Base-by-base conservation (phyloP, 164 flowering plant genomes). In the Tetrastigma voinierianum region DNA sequence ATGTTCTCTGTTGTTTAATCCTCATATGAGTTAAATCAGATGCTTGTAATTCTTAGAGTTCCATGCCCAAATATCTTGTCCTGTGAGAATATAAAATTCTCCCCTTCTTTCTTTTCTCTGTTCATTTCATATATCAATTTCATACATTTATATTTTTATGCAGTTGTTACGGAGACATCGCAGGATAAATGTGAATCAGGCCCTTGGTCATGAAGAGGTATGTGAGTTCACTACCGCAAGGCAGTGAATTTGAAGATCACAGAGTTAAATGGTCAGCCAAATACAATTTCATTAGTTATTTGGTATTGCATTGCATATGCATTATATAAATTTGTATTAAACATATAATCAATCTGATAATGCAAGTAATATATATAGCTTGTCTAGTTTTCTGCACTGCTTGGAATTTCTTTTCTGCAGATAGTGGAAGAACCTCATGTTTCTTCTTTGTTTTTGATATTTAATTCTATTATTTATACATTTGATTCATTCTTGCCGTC, bases 141-240 rank as follows among this genome's bases (percentile, higher is more conserved):
- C 10, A 17, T 11, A 1, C 46, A 49, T 46, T 67, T 45, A 1
- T 49, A 49, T 46, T 67, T 45, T 69, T 65, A 45, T 78, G 77
- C 84, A 93, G 98, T 75, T 93, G 45, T 71, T 93, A 53, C 84
- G 96, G 65, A 90, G 98, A 73, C 91, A 86, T 51, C 91, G 98
- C 58, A 81, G 98, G 68, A 68, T 81, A 77, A 86, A 83, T 73
- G 70, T 82, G 67, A 76, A 76, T 65, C 83, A 78, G 71, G 82
- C 70, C 54, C 83, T 93, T 64, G 70, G 85, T 75, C 82, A 77
- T 73, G 92, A 86, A 57, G 96, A 93, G 96, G 98, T 90, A 83
- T 59, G 8, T 14, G 57, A 57, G 51, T 59, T 55, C 13, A 55
- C 54, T 68, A 14, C 8, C 18, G 17, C 14, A 25, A 14, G 25